A percentile compares a stretch with the other conserved stretches of the same genome.
Evolutionary conservation across 176 grass and related monocot species (phyloP).

Genomic region (Carex pumila): DNA sequence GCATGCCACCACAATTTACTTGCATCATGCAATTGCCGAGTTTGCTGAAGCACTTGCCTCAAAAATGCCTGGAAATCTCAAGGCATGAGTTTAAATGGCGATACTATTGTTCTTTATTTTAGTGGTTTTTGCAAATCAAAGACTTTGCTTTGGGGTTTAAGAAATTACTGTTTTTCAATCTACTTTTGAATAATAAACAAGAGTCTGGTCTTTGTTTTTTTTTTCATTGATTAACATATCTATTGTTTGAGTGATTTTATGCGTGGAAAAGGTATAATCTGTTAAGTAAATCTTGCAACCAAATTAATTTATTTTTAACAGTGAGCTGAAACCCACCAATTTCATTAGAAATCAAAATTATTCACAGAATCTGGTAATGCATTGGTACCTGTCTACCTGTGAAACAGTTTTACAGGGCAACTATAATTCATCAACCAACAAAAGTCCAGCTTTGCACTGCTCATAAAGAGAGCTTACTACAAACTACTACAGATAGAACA

Average conservation of each 20-base stretch:
- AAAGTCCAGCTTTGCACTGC: too few species aligned
- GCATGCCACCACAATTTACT: slow-evolving; percentile 91
- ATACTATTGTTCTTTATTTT: not conserved
- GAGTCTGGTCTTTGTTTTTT: not conserved
- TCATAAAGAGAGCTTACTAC: too few species aligned
- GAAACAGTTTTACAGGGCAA: too few species aligned
- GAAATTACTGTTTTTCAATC: not conserved
- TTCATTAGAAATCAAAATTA: too few species aligned
- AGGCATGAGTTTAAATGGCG: slow-evolving; percentile 33
- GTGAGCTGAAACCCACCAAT: too few species aligned
- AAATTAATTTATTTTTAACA: too few species aligned
- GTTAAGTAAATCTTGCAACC: not conserved
- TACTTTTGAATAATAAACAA: not conserved
- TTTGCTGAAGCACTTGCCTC: slow-evolving; percentile 86
- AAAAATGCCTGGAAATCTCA: slow-evolving; percentile 95
- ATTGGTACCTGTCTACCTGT: too few species aligned
- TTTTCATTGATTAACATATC: not conserved
- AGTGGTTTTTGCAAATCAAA: not conserved
- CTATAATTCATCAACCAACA: too few species aligned
- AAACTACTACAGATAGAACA: too few species aligned
- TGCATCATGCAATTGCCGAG: slow-evolving; percentile 86
- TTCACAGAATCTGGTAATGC: too few species aligned
- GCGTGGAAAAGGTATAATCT: not conserved
- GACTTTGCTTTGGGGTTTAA: not conserved
- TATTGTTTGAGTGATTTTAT: not conserved